Evolutionary conservation across 202 grass and related monocot genomes (phyloP), one percentile per base, ranked within the genome.

Genomic region (Zoysia matrella): DNA sequence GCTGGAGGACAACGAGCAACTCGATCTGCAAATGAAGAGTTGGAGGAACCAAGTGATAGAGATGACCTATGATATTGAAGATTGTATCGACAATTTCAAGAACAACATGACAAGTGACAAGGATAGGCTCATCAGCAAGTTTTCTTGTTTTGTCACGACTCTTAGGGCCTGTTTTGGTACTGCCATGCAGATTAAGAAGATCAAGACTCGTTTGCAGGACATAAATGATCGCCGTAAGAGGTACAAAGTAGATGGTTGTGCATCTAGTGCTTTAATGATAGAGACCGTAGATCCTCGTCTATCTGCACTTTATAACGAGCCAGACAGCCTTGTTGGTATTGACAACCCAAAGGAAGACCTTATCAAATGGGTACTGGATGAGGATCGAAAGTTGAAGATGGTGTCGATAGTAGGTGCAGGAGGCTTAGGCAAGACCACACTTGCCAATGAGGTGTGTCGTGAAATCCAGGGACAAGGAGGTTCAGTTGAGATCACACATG

Each of bases 31-130:
- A 5, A 48, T 13, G 0, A 78, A 67, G 9, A 52, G 18, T 4
- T 66, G 60, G 61, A 78, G 75, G 62, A 52, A 78, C 30, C 50
- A 67, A 11, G 52, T 47, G 5, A 60, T 73, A 65, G 82, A 76
- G 55, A 77, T 84, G 82, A 11, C 73, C 2, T 77, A 77, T 7
- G 73, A 84, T 12, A 84, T 84, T 2, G 65, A 84, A 3, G 74
- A 84, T 11, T 71, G 36, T 10, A 52, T 84, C 3, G 82, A 77
- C 0, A 65, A 84, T 36, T 77, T 84, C 11, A 83, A n/a, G 6
- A 39, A 1, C 0, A 12, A 60, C 1, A 3, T 45, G 1, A 18
- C 5, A 12, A 4, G 0, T 2, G 6, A 5, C 11, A 74, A 39
- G 1, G 65, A 2, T 7, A 77, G 22, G 11, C 7, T 6, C 0